Percentiles rank a stretch among this genome's conserved stretches.
Evolutionary conservation across 2,329 filamentous ascomycete genomes (phyloP).

Genomic region (Botrytis sinoallii): DNA sequence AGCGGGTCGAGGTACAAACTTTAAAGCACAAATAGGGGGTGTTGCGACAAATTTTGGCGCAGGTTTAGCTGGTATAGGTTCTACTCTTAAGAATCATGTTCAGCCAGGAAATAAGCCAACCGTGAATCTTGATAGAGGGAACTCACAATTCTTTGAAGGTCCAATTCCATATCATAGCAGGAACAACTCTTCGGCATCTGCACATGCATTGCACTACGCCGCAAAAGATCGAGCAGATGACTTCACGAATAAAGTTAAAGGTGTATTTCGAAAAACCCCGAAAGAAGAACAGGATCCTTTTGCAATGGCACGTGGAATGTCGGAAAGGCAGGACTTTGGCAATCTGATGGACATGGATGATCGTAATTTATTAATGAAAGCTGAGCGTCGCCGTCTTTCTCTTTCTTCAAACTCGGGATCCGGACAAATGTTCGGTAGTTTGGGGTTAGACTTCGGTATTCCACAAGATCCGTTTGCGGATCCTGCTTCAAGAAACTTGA

Average conservation of each 20-base stretch:
- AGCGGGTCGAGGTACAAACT: conserved; percentile 24
- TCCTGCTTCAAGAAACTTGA: conserved; percentile 20
- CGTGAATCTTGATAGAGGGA: conserved; percentile 52
- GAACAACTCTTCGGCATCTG: conserved; percentile 38
- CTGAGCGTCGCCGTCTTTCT: conserved; percentile 29
- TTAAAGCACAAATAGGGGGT: conserved; percentile 25
- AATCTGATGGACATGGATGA: conserved; percentile 35
- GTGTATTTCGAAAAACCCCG: conserved; percentile 40
- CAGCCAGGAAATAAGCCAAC: conserved; percentile 39
- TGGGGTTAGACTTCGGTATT: conserved; percentile 32
- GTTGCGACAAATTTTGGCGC: conserved; percentile 26
- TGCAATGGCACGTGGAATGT: conserved; percentile 29
- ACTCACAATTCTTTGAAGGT: conserved; percentile 49
- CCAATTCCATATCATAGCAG: conserved; percentile 41
- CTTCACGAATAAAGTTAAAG: conserved; percentile 42
- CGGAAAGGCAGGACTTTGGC: conserved; percentile 33
- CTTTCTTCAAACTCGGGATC: conserved; percentile 24
- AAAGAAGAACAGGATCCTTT: conserved; percentile 43
- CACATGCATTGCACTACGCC: conserved; percentile 20
- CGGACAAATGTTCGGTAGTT: conserved; percentile 28
- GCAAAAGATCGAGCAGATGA: conserved; percentile 43
- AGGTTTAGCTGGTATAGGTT: conserved; percentile 29
- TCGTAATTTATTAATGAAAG: conserved; percentile 30
- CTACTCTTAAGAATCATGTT: conserved; percentile 33
- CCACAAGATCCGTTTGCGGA: conserved; percentile 33